Percentiles rank a stretch among this genome's conserved stretches.
phyloP scores from a whole-genome alignment of 331 rosid species.

The Phaseolus coccineus region DNA sequence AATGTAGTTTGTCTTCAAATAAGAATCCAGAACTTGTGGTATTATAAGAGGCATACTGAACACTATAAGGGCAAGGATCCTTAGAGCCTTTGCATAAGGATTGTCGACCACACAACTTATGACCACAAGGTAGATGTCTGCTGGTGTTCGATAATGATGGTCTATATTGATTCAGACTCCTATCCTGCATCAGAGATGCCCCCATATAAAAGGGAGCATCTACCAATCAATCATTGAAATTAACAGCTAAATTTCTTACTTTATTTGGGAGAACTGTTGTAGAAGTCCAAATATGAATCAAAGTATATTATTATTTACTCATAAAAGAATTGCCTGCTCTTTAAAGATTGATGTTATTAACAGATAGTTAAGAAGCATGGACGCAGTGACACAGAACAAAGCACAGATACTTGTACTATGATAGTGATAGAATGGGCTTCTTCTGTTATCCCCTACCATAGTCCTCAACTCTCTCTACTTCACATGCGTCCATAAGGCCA shows the following conservation, averaged over 20 bases:
- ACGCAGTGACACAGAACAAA: neutral
- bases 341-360: neutral
- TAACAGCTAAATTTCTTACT: conserved; percentile 61
- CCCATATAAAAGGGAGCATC: conserved; percentile 64
- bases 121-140: conserved; percentile 57
- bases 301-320: conserved; percentile 9
- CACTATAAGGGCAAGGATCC: conserved; percentile 59
- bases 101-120: conserved; percentile 48
- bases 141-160: conserved; percentile 63
- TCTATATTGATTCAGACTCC: conserved; percentile 60
- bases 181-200: conserved; percentile 76
- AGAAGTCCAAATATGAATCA: conserved; percentile 38
- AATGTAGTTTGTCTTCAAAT: conserved; percentile 66
- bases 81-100: conserved; percentile 52
- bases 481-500: neutral
- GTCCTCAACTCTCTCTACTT: neutral
- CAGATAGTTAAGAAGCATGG: neutral
- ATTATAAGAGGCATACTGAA: conserved; percentile 46
- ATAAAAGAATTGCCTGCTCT: neutral
- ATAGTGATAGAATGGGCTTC: neutral
- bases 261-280: conserved; percentile 38
- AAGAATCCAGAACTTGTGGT: conserved; percentile 69
- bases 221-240: conserved; percentile 70
- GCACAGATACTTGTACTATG: neutral
- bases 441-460: neutral